Evolutionary conservation across 2,329 filamentous ascomycete genomes (phyloP).

Genomic region (Cordyceps cateniannulata): DNA sequence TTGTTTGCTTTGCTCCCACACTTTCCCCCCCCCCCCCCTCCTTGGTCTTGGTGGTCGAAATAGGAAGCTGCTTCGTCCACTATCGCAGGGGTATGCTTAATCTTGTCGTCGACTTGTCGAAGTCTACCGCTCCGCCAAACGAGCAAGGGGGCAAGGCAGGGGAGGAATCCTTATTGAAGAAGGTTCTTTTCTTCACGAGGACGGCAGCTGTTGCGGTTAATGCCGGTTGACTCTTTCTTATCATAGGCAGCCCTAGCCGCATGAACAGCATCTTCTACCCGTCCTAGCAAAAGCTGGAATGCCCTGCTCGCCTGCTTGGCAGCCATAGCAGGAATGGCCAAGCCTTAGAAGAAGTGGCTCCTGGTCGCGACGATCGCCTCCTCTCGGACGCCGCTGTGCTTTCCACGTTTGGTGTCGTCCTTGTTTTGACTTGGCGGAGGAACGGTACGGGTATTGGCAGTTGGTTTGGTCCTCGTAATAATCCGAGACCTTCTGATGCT

Average conservation of each 20-base stretch:
- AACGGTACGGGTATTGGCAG: background rate
- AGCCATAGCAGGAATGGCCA: background rate
- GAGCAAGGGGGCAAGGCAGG: background rate
- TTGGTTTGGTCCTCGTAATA: background rate
- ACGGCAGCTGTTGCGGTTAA: background rate
- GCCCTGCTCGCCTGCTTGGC: background rate
- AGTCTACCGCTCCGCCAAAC: background rate
- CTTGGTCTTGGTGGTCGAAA: background rate
- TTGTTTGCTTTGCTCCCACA: background rate
- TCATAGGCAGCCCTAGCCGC: background rate
- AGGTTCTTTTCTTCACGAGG: too few relatives aligned
- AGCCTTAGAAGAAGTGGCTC: background rate
- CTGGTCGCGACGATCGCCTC: background rate
- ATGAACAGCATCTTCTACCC: background rate
- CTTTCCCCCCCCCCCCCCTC: too few relatives aligned
- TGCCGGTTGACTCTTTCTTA: background rate
- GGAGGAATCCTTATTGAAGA: background rate
- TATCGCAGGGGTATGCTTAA: background rate
- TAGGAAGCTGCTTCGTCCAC: slow-evolving; percentile 6
- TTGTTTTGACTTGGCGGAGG: background rate
- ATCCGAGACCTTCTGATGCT: too few relatives aligned
- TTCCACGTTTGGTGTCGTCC: too few relatives aligned
- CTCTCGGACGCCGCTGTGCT: background rate
- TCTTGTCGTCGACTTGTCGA: background rate
- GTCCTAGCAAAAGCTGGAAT: background rate